Conservation (phyloP, 495 filamentous ascomycete species). For the Chaetomidium leptoderma region DNA sequence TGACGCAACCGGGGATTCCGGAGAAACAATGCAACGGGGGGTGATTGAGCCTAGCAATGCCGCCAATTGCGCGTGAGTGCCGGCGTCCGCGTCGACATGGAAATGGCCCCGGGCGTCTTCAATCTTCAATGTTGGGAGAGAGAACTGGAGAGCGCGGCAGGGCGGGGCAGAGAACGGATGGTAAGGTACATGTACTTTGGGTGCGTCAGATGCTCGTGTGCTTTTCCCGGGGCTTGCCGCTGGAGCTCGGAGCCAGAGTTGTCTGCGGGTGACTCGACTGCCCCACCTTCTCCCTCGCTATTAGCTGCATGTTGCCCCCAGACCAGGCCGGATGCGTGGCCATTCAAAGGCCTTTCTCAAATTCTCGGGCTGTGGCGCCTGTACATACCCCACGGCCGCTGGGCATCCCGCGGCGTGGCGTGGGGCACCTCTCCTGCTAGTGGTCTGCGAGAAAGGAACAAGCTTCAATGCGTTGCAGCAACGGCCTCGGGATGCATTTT, state of each 20-base stretch:
- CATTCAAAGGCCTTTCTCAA: too few species aligned
- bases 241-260: conserved; percentile 4
- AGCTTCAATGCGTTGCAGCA: too few species aligned
- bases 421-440: too few species aligned
- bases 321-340: background rate
- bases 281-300: conserved; percentile 6
- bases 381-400: too few species aligned
- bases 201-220: conserved; percentile 13
- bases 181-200: background rate
- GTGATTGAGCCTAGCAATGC: background rate
- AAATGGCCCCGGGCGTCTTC: too few species aligned
- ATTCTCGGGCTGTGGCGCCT: too few species aligned
- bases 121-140: background rate
- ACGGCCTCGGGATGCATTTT: too few species aligned
- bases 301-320: conserved; percentile 14
- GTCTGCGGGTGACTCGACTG: background rate
- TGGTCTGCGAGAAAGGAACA: too few species aligned
- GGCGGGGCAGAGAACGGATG: conserved; percentile 7
- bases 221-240: conserved; percentile 9
- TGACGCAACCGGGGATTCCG: conserved; percentile 17
- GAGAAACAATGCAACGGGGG: conserved; percentile 15
- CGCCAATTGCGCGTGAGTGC: conserved; percentile 6
- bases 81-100: conserved; percentile 7
- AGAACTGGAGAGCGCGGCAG: conserved; percentile 3
- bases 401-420: too few species aligned